Evolutionary conservation across 2,329 filamentous ascomycete species (phyloP), one percentile per base, ranked within the genome.

Genomic region (Stylonectria norvegica): DNA sequence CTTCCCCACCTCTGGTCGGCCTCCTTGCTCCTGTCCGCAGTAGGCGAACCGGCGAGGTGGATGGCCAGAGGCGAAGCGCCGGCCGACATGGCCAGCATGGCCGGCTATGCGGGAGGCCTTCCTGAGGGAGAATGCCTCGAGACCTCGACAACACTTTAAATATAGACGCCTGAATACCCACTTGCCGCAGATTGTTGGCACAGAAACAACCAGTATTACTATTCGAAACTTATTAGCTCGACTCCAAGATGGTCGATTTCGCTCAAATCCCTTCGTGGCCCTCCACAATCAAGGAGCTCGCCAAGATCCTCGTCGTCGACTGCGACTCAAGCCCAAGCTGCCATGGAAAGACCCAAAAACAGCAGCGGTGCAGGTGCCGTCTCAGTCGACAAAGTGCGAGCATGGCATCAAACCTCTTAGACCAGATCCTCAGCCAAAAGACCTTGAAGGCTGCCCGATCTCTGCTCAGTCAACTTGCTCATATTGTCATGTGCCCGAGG

Each of bases 401-500:
- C n/a, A n/a, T n/a, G n/a, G n/a, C n/a, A n/a, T 18, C 34, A 16
- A 2, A 10, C 7, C 45, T 55, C 4, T 16, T 57, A 6, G 14
- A 27, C 5, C 35, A 50, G 16, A 38, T 47, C 10, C 23, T 48
- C 9, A 19, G 10, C 6, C 31, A 30, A 12, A 44, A 46, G 4
- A 47, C 34, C 25, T 49, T 50, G 20, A 32, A 34, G 12, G 35
- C 47, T 17, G 44, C 53, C 10, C 33, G 37, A 12, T n/a, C 42
- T 10, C 20, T 43, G 14, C 43, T 59, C 20, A 9, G 9, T 5
- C 11, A 43, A 16, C 36, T 53, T 5, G 42, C 52, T n/a, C 9
- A 27, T 15, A 28, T 55, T 8, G 33, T 57, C 5, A 40, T 59
- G 40, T 59, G 57, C 22, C 1, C 14, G 20, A 10, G 1, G 2